phyloP scores from a whole-genome alignment of 805 yeast genomes.

The Scheffersomyces spartinae region DNA sequence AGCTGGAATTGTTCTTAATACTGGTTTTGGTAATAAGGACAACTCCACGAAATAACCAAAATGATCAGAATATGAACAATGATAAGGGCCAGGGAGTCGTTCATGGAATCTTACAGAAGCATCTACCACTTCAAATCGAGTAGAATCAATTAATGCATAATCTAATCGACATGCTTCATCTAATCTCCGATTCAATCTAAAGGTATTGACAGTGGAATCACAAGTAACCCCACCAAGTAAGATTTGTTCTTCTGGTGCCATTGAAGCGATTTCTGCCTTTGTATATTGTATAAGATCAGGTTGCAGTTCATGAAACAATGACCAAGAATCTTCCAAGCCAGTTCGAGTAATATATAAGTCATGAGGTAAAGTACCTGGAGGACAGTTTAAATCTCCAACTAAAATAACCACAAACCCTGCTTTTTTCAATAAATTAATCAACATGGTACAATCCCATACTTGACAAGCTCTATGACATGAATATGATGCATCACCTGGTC shows the following conservation, averaged over 20 bases:
- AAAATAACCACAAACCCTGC: conserved; percentile 81
- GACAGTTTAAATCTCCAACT: conserved; percentile 88
- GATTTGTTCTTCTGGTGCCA: conserved; percentile 43
- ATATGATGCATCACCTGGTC: conserved; percentile 82
- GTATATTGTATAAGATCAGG: conserved; percentile 12
- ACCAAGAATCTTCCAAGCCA: conserved; percentile 76
- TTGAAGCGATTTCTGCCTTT: conserved; percentile 4
- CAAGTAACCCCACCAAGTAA: conserved; percentile 76
- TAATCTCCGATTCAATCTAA: conserved; percentile 48
- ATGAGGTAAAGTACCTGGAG: conserved; percentile 79
- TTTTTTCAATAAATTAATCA: conserved; percentile 46
- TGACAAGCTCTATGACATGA: conserved; percentile 85
- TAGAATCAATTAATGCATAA: conserved; percentile 68
- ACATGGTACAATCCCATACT: conserved; percentile 85
- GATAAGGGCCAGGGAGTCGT: conserved; percentile 36
- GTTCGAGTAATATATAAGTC: conserved; percentile 60
- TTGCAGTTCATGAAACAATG: conserved; percentile 39
- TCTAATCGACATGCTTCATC: conserved; percentile 83
- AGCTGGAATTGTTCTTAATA: conserved; percentile 2
- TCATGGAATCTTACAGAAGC: conserved; percentile 73
- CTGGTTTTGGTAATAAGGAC: conserved; percentile 1
- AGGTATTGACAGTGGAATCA: conserved; percentile 77
- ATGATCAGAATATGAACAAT: conserved; percentile 79
- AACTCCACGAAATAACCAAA: conserved; percentile 49
- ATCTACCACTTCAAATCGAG: conserved; percentile 37